Evolutionary conservation across 257 asterid genomes (phyloP), one percentile per base, ranked within the genome.

Genomic region (Salvia rosmarinus): DNA sequence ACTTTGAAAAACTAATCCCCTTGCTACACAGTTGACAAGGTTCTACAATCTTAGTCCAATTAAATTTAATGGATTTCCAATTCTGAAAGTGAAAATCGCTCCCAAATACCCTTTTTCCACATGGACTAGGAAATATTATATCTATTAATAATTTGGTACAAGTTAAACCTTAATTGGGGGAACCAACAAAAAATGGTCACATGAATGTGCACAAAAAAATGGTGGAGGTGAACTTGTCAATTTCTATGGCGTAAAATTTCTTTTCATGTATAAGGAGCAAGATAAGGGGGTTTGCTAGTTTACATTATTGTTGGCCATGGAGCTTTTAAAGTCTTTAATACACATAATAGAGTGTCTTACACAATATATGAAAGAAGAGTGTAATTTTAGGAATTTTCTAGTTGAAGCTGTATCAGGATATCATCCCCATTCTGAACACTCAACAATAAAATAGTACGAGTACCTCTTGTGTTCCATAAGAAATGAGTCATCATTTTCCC

Each of bases 391-490:
- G 60, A 23, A 9, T 43, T 30, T 5, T 42, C 57, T 70, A 40
- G 37, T 56, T 42, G 34, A 34, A 56, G 17, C 17, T 68, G 37
- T 23, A 21, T 11, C 5, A 46, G 16, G 5, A 62, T 62, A 37
- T 43, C 40, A 35, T 35, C 40, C 25, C 57, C 50, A 32, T 58
- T 43, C 13, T 28, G 17, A 30, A 47, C 14, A 6, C 8, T 25
- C 44, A 25, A 16, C n/a, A 43, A 39, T 25, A 3, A 16, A 43
- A 19, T 7, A 59, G 21, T 7, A 23, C n/a, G 40, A 23, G 37
- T 28, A 72, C 72, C 77, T 64, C 49, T 63, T 40, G 3, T 46
- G 59, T 13, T 43, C 78, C 78, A 30, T 42, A 13, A 64, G 51
- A 64, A 55, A 64, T 11, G 60, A 28, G 42, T 73, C 67, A 43